Base-by-base conservation (phyloP, 192 early-diverging fungal genomes). In the Thamnidium elegans region DNA sequence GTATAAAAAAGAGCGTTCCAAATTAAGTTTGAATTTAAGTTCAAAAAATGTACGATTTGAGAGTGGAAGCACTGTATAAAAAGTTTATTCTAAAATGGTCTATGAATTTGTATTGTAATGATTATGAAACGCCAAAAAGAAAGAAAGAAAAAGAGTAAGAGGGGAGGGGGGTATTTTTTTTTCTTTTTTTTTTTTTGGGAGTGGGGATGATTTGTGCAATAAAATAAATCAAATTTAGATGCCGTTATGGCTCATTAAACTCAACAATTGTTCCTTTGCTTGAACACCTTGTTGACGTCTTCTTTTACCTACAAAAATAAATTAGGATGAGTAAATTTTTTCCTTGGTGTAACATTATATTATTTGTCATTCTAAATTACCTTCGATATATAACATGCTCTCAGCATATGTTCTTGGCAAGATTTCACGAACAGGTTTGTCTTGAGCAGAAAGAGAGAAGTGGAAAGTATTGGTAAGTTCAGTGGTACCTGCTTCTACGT, bases 401-500 rank as follows among this genome's bases (percentile, higher is more conserved):
- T 97, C 93, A 54, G 83, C 86, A 69, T 97, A 97, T 7, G 87
- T 85, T 44, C 81, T 73, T 15, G 95, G 95, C 60, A 95, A 73
- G n/a, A 95, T 71, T 42, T 83, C 78, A n/a, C 78, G 76, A n/a
- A 89, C 81, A 46, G 39, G 20, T n/a, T 65, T 65, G 26, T 45
- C 42, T 26, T 66, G 34, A 39, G 55, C 32, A 11, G 42, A 56
- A 67, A 97, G 94, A 48, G 91, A 94, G 59, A 95, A 91, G 75
- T 90, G 84, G 63, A 95, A 97, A 4, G 79, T 82, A 70, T 97
- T 95, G 32, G 91, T 92, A 17, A 86, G 88, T 32, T 87, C 80
- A 0, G 80, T 67, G 0, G 75, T 78, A 34, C 73, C 80, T 14
- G 73, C 74, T 36, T 74, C 60, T 21, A 90, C 79, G 72, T 94